Percentiles rank a stretch among this genome's conserved stretches.
Evolutionary conservation across 768 basidiomycete species (phyloP).

Genomic region (Kwoniella bestiolae): DNA sequence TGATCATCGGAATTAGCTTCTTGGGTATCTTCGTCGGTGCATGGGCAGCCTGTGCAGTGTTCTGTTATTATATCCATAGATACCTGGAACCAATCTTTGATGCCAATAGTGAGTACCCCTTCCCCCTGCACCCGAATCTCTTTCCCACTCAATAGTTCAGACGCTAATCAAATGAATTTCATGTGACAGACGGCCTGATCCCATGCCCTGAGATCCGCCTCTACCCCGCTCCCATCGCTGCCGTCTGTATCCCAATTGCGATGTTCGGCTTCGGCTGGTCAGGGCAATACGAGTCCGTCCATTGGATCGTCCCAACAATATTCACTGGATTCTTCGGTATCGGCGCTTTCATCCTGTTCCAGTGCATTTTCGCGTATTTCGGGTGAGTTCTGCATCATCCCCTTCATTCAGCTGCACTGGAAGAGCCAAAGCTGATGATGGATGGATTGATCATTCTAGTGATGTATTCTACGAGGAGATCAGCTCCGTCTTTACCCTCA

Average conservation of each 20-base stretch:
- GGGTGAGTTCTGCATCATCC: conserved; percentile 15
- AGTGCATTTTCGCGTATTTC: conserved; percentile 19
- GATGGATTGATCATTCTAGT: not conserved
- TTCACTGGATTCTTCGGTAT: conserved; percentile 25
- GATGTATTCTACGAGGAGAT: conserved; percentile 23
- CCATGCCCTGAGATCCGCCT: conserved; percentile 23
- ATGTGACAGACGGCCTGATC: conserved; percentile 22
- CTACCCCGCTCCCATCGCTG: conserved; percentile 19
- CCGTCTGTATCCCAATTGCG: conserved; percentile 25
- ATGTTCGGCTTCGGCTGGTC: conserved; percentile 32
- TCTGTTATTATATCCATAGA: conserved; percentile 17
- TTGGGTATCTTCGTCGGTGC: conserved; percentile 25
- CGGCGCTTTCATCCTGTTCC: conserved; percentile 23
- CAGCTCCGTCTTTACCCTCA: conserved; percentile 24
- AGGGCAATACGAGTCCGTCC: conserved; percentile 21
- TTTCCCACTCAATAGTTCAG: not conserved
- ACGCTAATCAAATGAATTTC: not conserved
- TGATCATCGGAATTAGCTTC: conserved; percentile 4
- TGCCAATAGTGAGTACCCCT: conserved; percentile 8
- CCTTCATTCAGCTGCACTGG: not conserved
- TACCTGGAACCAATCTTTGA: conserved; percentile 29
- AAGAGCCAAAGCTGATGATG: not conserved
- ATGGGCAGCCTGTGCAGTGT: conserved; percentile 18
- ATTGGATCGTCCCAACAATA: conserved; percentile 25
- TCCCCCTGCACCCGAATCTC: not conserved